phyloP scores from a whole-genome alignment of 1,284 basidiomycete species.

The Malassezia psittaci region DNA sequence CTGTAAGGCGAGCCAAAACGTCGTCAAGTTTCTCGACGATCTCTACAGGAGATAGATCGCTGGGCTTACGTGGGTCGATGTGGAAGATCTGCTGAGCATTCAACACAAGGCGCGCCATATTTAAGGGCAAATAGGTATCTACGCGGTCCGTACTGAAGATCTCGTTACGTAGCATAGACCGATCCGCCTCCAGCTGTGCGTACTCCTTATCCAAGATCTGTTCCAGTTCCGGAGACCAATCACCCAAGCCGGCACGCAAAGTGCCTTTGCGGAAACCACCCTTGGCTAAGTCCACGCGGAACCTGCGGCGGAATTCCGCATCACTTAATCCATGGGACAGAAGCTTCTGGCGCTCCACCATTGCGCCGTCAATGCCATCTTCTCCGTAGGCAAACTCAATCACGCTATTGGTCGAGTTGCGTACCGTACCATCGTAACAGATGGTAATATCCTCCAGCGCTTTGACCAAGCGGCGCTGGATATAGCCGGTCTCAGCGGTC shows the following conservation, averaged over 20 bases:
- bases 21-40: conserved; percentile 64
- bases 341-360: conserved; percentile 88
- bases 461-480: conserved; percentile 94
- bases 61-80: conserved; percentile 83
- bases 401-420: conserved; percentile 66
- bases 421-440: conserved; percentile 92
- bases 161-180: conserved; percentile 64
- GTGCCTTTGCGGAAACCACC: conserved; percentile 55
- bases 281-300: conserved; percentile 73
- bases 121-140: conserved; percentile 57
- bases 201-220: conserved; percentile 80
- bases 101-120: conserved; percentile 84
- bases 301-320: conserved; percentile 75
- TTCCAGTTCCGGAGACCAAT: conserved; percentile 75
- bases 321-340: conserved; percentile 77
- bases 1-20: conserved; percentile 44
- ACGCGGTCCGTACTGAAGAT: conserved; percentile 64
- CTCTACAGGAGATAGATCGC: conserved; percentile 77
- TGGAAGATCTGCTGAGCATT: conserved; percentile 96
- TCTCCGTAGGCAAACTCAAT: conserved; percentile 96
- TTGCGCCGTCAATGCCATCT: conserved; percentile 96
- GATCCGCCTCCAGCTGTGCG: conserved; percentile 64
- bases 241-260: conserved; percentile 87
- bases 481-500: conserved; percentile 98
- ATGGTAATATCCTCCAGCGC: conserved; percentile 96